Base-by-base conservation (phyloP, 306 rosid genomes). In the Quercus cerris region DNA sequence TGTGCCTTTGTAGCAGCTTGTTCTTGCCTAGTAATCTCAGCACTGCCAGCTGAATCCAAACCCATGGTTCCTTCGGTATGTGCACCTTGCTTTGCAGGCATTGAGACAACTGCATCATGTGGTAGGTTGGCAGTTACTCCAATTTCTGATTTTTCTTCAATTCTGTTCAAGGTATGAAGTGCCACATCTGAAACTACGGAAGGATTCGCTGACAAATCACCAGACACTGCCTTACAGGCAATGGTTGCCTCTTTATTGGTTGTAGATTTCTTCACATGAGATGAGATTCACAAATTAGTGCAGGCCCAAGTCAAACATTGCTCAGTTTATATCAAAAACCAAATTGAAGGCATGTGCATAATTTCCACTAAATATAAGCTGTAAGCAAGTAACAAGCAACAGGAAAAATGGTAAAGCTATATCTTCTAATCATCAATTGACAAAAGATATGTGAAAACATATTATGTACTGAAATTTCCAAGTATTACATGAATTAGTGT, bases 1-100 rank as follows among this genome's bases (percentile, higher is more conserved):
- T 92, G 97, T 5, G 85, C 86, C 82, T 80, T 90, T 41, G 77
- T 72, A 72, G 93, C 92, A 3, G 94, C 93, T 86, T 89, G 75
- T 56, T 82, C 84, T 76, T 80, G 86, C 84, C 27, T 79, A 30
- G 68, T 77, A 67, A 77, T 79, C 76, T 80, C 91, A 23, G 51
- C 70, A 84, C 82, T 84, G 78, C 80, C 93, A 66, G 52, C 64
- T 71, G 87, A 74, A 67, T 63, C 83, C 17, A 75, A 69, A 80
- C 77, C 66, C 79, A 77, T 58, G 77, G 41, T 70, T 71, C 70
- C 73, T 71, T 80, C 67, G 11, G 78, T 74, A 15, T 28, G 44
- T 33, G 68, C 63, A 68, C 78, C 86, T 64, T 72, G 85, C 67
- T 70, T 78, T 10, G 54, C 85, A 69, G 74, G 66, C 3, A 84